Base-by-base conservation (phyloP, 257 asterid species). In the Nemophila menziesii region DNA sequence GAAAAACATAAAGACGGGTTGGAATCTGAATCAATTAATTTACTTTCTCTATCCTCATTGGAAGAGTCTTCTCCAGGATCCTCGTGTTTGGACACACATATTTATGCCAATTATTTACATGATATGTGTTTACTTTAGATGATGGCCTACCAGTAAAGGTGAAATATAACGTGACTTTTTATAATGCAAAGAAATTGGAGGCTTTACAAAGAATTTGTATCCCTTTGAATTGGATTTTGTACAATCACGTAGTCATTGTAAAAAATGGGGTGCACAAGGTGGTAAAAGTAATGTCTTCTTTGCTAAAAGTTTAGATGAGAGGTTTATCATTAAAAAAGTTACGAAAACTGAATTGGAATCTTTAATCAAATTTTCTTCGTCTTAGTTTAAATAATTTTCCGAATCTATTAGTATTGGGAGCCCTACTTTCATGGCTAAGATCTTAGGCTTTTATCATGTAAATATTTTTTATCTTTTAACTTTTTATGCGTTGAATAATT, bases 401-500 rank as follows among this genome's bases (percentile, higher is more conserved):
- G 78, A 78, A 27, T 75, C 94, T 1, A 40, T 75, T 8, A 54
- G 44, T 26, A 51, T 72, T 44, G 82, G 87, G 48, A 64, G 87
- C 62, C 87, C 92, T 37, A 75, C 92, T 48, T 73, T 82, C 73
- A 75, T 82, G 39, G 94, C 94, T 23, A 82, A 82, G 68, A 70
- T 82, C 56, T 60, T 82, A 56, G 94, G 94, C 56, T 78, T 82
- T 58, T 79, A 78, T 70, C 92, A 82, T 87, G 94, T 82, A 74
- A 52, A n/a, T n/a, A n/a, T n/a, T n/a, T n/a, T n/a, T n/a, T n/a
- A n/a, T n/a, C n/a, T n/a, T n/a, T n/a, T n/a, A n/a, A n/a, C n/a
- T n/a, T n/a, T n/a, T n/a, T n/a, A n/a, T n/a, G n/a, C n/a, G n/a
- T n/a, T n/a, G n/a, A n/a, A n/a, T n/a, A n/a, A n/a, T n/a, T n/a